Base-by-base conservation (phyloP, 1,284 basidiomycete species). In the Ceratobasidium sp. region DNA sequence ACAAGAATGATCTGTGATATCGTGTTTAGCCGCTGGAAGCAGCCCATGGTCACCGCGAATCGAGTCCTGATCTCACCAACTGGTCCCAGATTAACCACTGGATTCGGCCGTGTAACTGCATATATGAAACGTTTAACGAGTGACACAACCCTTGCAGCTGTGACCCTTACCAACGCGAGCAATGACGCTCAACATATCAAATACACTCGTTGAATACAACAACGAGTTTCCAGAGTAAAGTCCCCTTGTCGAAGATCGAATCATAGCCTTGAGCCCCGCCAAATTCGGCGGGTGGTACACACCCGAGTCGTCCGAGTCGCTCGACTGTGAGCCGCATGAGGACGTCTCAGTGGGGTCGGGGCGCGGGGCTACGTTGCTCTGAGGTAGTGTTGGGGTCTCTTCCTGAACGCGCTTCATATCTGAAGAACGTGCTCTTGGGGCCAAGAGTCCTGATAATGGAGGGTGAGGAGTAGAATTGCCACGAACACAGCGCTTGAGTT, bases 141-240 rank as follows among this genome's bases (percentile, higher is more conserved):
- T 11, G 8, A 14, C 19, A 31, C 27, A 16, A 37, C 14, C 13
- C 46, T 27, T 43, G 16, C 0, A 31, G 4, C n/a, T 31, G 14
- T 19, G 16, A 22, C 2, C 31, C 68, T 61, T 24, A 61, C 68
- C 68, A 22, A 72, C 68, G 2, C 68, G 68, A 61, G 68, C 29
- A 37, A 72, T 72, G 34, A 72, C 68, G 34, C 58, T 61, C 24
- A 72, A 31, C 68, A 72, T 72, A 22, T 72, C 68, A 39, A 72
- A 72, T 1, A 56, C 68, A 51, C 68, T 72, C 14, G 68, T 72
- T 13, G 68, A 72, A 61, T 72, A 72, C 46, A 72, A 51, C 56
- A 72, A 19, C 43, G 68, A 72, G 24, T 39, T 72, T 13, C 68
- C 68, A 14, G 49, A 56, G 19, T 72, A 72, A 27, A 72, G 46